phyloP scores from a whole-genome alignment of 192 early-diverging fungal species.

The Coemansia sp. region DNA sequence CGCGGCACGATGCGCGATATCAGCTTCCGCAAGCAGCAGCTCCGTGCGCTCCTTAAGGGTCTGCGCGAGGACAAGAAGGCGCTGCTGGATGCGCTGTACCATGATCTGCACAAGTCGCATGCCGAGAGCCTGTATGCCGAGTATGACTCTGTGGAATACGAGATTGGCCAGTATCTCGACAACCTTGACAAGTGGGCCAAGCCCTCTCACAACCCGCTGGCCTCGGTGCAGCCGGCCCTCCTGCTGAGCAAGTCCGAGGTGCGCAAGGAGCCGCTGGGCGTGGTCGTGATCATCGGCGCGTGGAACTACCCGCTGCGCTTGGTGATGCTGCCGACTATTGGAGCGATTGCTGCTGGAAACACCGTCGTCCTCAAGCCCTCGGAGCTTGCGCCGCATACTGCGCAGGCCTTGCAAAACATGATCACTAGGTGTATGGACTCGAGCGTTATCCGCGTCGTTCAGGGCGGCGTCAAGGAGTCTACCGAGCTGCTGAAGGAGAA shows the following conservation, averaged over 20 bases:
- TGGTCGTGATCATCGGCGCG: slow-evolving; percentile 68
- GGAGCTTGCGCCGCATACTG: slow-evolving; percentile 70
- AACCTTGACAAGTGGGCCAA: slow-evolving; percentile 62
- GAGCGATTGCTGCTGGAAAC: slow-evolving; percentile 90
- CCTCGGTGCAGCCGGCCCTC: slow-evolving; percentile 39
- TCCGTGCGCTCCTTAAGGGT: slow-evolving; percentile 59
- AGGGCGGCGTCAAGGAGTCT: slow-evolving; percentile 74
- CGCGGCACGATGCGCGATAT: slow-evolving; percentile 31
- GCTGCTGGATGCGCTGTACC: slow-evolving; percentile 55
- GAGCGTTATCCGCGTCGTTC: slow-evolving; percentile 62
- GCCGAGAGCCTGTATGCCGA: slow-evolving; percentile 59
- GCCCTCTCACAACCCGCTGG: slow-evolving; percentile 39
- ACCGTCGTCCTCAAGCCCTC: slow-evolving; percentile 81
- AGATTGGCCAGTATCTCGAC: slow-evolving; percentile 57
- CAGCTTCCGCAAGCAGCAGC: slow-evolving; percentile 55
- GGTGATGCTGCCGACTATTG: slow-evolving; percentile 67
- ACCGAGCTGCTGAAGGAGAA: slow-evolving; percentile 68
- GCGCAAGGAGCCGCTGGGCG: slow-evolving; percentile 76
- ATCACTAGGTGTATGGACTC: slow-evolving; percentile 76
- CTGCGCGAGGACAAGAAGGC: slow-evolving; percentile 60
- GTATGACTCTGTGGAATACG: slow-evolving; percentile 51
- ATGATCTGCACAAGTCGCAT: slow-evolving; percentile 60
- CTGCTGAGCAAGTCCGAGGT: slow-evolving; percentile 53
- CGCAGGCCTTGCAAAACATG: slow-evolving; percentile 60
- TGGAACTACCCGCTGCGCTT: slow-evolving; percentile 73